Base-by-base conservation (phyloP, 495 filamentous ascomycete genomes). In the Tuber umbilicatum region DNA sequence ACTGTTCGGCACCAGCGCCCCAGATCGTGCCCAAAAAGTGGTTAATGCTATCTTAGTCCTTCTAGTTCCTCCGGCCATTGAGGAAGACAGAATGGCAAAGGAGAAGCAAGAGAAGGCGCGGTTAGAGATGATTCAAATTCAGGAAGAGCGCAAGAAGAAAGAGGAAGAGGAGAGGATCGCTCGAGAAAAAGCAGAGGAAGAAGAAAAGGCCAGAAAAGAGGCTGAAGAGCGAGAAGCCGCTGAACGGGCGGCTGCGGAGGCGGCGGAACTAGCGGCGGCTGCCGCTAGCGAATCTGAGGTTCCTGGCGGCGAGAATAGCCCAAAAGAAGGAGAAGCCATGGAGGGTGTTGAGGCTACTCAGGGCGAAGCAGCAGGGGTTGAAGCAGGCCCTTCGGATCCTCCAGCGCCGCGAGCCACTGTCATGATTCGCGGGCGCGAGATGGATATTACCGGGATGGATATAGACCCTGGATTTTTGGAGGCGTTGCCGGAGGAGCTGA, bases 391-490 rank as follows among this genome's bases (percentile, higher is more conserved):
- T 68, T 84, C 87, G 37, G 87, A 90, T 73, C 82, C 86, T 69
- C 80, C 80, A 23, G 86, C 85, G 38, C 81, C 86, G 55, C 92
- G 92, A 21, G 87, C 94, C 69, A 88, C 87, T 70, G 94, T 91
- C 10, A 94, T 88, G 1, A 92, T 99, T 72, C 89, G 93, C 77
- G 94, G 93, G 40, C 90, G 90, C 69, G 88, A 92, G 72, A 86
- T 97, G 69, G 94, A 99, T 81, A 94, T 99, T 73, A 98, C 95
- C 6, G 91, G 89, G 39, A 87, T 99, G 78, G 94, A 94, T 74
- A 97, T 99, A 74, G 95, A 99, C 80, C 88, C 92, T 21, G 93
- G 93, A 60, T 99, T 97, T 83, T 88, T 99, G 4, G 93, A 95
- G 73, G 96, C 93, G 50, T 86, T 99, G 27, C 95, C 95, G 0